Evolutionary conservation across 176 grass and related monocot genomes (phyloP).

Genomic region (Sorghum bicolor): DNA sequence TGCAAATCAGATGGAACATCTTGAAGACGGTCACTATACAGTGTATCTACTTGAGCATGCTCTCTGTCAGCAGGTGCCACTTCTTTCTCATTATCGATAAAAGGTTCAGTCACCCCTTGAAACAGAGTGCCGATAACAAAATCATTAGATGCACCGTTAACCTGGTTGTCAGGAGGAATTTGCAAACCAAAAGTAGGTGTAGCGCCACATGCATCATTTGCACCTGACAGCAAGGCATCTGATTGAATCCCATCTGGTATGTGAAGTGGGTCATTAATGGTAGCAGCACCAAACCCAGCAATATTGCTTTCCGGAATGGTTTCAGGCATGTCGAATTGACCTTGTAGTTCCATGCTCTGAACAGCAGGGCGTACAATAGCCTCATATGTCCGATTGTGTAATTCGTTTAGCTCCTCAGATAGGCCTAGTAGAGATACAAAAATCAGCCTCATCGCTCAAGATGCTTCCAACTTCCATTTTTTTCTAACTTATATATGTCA

Average conservation of each 20-base stretch:
- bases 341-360: slow-evolving; percentile 30
- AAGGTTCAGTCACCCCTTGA: slow-evolving; percentile 27
- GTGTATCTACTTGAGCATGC: slow-evolving; percentile 31
- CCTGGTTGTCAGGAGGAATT: slow-evolving; percentile 24
- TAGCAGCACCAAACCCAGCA: slow-evolving; percentile 28
- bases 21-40: slow-evolving; percentile 33
- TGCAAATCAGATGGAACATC: slow-evolving; percentile 47
- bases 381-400: slow-evolving; percentile 51
- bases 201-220: slow-evolving; percentile 4
- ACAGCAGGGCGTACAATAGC: slow-evolving; percentile 12
- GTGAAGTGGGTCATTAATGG: slow-evolving; percentile 26
- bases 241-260: slow-evolving; percentile 19
- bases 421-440: slow-evolving; percentile 48
- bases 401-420: slow-evolving; percentile 56
- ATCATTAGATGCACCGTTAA: slow-evolving; percentile 20
- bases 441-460: slow-evolving; percentile 2
- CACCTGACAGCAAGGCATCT: slow-evolving; percentile 3
- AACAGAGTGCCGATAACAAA: slow-evolving; percentile 24
- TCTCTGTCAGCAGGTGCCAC: slow-evolving; percentile 19
- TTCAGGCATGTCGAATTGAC: slow-evolving; percentile 21
- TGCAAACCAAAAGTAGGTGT: slow-evolving; percentile 23
- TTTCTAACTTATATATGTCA: not conserved
- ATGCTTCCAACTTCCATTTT: slow-evolving; percentile 14
- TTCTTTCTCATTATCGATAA: slow-evolving; percentile 20
- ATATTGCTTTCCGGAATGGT: slow-evolving; percentile 18